Conservation (phyloP, 805 yeast genomes). For the Suhomyces canberraensis region DNA sequence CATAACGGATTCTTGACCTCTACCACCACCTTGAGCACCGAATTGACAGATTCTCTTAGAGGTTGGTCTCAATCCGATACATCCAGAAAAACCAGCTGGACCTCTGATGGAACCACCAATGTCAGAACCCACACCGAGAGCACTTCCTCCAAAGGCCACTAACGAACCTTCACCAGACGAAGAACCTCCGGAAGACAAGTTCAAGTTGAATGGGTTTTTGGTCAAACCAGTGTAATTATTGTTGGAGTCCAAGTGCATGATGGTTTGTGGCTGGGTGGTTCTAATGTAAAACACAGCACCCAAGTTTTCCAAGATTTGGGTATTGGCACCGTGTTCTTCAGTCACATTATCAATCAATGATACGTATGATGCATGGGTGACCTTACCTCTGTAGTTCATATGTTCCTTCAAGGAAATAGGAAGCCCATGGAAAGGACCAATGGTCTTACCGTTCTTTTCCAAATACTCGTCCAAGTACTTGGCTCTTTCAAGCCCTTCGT, state of each 20-base stretch:
- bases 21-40: slow-evolving; percentile 53
- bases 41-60: slow-evolving; percentile 45
- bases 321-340: slow-evolving; percentile 43
- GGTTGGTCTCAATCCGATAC: slow-evolving; percentile 62
- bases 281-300: slow-evolving; percentile 62
- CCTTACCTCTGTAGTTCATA: slow-evolving; percentile 49
- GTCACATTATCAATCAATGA: slow-evolving; percentile 47
- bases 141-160: slow-evolving; percentile 56
- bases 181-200: slow-evolving; percentile 66
- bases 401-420: slow-evolving; percentile 69
- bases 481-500: slow-evolving; percentile 58
- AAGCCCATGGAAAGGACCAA: slow-evolving; percentile 66
- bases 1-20: slow-evolving; percentile 63
- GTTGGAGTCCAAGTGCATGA: slow-evolving; percentile 66
- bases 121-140: slow-evolving; percentile 65
- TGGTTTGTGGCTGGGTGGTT: slow-evolving; percentile 65
- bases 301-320: slow-evolving; percentile 44
- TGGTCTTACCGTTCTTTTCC: slow-evolving; percentile 43
- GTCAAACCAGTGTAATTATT: slow-evolving; percentile 61
- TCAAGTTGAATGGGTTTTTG: slow-evolving; percentile 55
- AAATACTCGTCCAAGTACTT: slow-evolving; percentile 51
- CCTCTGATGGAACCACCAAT: slow-evolving; percentile 70
- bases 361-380: slow-evolving; percentile 61
- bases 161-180: slow-evolving; percentile 72
- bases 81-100: slow-evolving; percentile 64